Evolutionary conservation across 345 rosid species (phyloP).

Genomic region (Eucalyptus marginata): DNA sequence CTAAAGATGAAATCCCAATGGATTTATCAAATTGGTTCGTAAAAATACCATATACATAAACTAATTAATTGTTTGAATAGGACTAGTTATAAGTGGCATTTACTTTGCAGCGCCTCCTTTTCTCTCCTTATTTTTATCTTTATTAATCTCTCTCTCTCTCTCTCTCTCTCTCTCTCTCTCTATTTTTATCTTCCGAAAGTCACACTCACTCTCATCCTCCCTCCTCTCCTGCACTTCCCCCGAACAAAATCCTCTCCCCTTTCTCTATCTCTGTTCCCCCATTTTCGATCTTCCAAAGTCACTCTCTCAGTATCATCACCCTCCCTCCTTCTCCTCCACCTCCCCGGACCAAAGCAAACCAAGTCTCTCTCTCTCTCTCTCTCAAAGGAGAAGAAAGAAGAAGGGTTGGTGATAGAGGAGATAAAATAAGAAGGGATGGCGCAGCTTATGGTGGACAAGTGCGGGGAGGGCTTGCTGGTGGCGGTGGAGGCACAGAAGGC

Average conservation of each 20-base stretch:
- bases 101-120: neutral
- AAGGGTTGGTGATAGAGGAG: neutral
- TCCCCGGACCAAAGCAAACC: neutral
- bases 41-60: neutral
- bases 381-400: neutral
- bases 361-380: neutral
- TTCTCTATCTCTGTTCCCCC: neutral
- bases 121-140: neutral
- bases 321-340: neutral
- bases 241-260: neutral
- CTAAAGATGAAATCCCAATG: neutral
- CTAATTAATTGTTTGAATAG: neutral
- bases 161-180: neutral
- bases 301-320: neutral
- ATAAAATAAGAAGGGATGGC: constrained; percentile 17
- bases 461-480: constrained; percentile 68
- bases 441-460: constrained; percentile 27
- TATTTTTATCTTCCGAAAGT: neutral
- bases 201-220: neutral
- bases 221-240: neutral
- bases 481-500: constrained; percentile 79
- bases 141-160: neutral
- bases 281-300: neutral
- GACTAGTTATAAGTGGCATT: neutral
- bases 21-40: neutral